Evolutionary conservation across 2,329 filamentous ascomycete genomes (phyloP).

Genomic region (Massarina eburnea): DNA sequence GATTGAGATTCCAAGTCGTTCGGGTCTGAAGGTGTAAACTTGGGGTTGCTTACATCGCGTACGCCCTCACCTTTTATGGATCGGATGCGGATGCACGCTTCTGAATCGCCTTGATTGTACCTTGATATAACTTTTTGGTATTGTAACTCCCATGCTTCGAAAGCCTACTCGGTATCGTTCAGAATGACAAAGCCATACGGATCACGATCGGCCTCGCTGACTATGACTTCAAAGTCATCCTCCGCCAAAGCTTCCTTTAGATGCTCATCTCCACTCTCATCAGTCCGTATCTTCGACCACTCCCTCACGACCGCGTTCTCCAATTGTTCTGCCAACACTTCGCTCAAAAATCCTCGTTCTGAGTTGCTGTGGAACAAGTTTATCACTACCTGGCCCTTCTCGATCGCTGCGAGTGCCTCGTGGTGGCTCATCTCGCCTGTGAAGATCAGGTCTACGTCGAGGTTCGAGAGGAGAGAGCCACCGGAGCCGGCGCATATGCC

Average conservation of each 20-base stretch:
- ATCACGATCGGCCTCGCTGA: conserved; percentile 81
- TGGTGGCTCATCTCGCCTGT: conserved; percentile 95
- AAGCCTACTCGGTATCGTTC: conserved; percentile 17
- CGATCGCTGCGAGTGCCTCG: conserved; percentile 81
- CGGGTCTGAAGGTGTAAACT: too few relatives aligned
- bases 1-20: too few relatives aligned
- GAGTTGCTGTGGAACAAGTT: conserved; percentile 92
- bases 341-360: conserved; percentile 77
- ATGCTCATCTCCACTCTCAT: conserved; percentile 43
- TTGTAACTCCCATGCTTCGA: neutral
- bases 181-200: conserved; percentile 71
- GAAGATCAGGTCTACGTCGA: conserved; percentile 76
- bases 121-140: too few relatives aligned
- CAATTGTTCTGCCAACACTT: conserved; percentile 69
- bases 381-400: conserved; percentile 79
- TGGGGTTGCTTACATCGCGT: too few relatives aligned
- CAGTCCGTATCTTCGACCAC: conserved; percentile 53
- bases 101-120: too few relatives aligned
- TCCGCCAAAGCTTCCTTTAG: conserved; percentile 55
- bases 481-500: conserved; percentile 92
- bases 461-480: conserved; percentile 69
- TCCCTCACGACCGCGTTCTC: conserved; percentile 59
- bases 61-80: too few relatives aligned
- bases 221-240: conserved; percentile 63
- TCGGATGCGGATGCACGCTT: too few relatives aligned